Percentiles rank a stretch among this genome's conserved stretches.
Conservation (phyloP, 768 basidiomycete genomes). For the Gymnopilus junonius region DNA sequence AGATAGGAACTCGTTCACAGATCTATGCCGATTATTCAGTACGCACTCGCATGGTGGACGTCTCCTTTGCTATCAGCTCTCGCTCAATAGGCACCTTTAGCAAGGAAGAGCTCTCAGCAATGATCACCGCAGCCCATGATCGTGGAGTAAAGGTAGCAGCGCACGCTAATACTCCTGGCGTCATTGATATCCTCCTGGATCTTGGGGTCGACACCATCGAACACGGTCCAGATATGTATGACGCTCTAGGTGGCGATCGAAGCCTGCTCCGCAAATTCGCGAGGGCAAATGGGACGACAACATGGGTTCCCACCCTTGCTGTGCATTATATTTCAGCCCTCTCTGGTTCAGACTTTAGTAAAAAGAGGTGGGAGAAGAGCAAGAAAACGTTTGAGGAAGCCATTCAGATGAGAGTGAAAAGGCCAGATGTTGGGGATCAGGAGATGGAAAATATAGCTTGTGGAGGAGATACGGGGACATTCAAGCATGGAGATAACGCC, state of each 20-base stretch:
- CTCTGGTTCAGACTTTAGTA: slow-evolving; percentile 14
- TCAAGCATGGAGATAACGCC: slow-evolving; percentile 63
- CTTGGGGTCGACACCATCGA: slow-evolving; percentile 60
- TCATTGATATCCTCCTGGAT: slow-evolving; percentile 37
- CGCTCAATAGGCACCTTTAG: slow-evolving; percentile 48
- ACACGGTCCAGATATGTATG: slow-evolving; percentile 48
- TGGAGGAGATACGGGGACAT: slow-evolving; percentile 70
- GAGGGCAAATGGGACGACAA: slow-evolving; percentile 31
- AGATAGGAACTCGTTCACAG: slow-evolving; percentile 28
- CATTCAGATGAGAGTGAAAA: slow-evolving; percentile 23
- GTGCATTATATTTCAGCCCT: slow-evolving; percentile 43
- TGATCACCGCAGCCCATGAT: slow-evolving; percentile 56
- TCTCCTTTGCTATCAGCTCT: slow-evolving; percentile 39
- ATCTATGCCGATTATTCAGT: slow-evolving; percentile 62
- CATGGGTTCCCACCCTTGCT: slow-evolving; percentile 65
- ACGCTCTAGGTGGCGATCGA: slow-evolving; percentile 19
- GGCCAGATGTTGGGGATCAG: not conserved
- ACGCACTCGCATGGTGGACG: slow-evolving; percentile 47
- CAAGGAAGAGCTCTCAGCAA: slow-evolving; percentile 45
- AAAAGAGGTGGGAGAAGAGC: slow-evolving; percentile 41
- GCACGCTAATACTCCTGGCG: slow-evolving; percentile 45
- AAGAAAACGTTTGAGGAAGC: slow-evolving; percentile 48
- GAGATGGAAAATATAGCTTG: slow-evolving; percentile 55
- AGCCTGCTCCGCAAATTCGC: slow-evolving; percentile 31
- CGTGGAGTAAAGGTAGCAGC: slow-evolving; percentile 62